A percentile compares a stretch with the other conserved stretches of the same genome.
These are phyloP conservation scores for Ustilago cynodontis DNA, from an alignment of 1,284 basidiomycete genomes.

Conservation along the genomic window DNA sequence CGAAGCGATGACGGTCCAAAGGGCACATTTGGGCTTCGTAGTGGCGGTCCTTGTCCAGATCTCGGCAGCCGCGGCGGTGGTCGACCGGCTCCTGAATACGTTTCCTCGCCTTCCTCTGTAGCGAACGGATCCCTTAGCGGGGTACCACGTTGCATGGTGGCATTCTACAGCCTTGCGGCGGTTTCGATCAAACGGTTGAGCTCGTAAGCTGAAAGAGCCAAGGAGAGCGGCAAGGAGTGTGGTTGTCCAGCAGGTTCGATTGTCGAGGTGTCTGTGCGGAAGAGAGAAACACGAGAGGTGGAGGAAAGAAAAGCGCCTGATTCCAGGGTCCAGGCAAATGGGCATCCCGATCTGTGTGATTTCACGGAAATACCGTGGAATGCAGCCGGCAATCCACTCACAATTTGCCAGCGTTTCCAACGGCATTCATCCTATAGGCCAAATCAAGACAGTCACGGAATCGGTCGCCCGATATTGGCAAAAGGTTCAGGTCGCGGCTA, in stretches of 20 bases:
- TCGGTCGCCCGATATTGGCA: no score
- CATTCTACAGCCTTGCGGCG: no score
- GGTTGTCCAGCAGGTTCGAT: no score
- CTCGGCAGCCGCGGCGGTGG: conserved; percentile 15
- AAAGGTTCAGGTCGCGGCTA: no score
- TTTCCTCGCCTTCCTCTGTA: conserved; percentile 13
- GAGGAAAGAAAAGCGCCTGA: conserved; percentile 5
- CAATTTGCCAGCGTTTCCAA: background rate
- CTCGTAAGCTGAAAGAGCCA: no score
- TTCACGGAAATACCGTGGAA: background rate
- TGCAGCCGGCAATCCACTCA: conserved; percentile 4
- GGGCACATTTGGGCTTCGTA: background rate
- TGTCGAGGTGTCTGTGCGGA: conserved; percentile 14
- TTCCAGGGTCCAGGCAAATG: conserved; percentile 1
- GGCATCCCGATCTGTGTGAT: background rate
- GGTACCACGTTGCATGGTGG: conserved; percentile 10
- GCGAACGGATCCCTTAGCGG: conserved; percentile 29
- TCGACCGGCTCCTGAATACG: conserved; percentile 9
- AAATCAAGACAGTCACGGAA: no score
- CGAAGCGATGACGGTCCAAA: background rate
- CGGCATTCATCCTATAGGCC: no score
- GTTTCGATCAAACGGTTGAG: no score
- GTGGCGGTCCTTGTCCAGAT: conserved; percentile 1
- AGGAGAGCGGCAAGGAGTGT: no score
- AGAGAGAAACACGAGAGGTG: conserved; percentile 5